Evolutionary conservation across 345 rosid species (phyloP).

Genomic region (Carallia pectinifolia): DNA sequence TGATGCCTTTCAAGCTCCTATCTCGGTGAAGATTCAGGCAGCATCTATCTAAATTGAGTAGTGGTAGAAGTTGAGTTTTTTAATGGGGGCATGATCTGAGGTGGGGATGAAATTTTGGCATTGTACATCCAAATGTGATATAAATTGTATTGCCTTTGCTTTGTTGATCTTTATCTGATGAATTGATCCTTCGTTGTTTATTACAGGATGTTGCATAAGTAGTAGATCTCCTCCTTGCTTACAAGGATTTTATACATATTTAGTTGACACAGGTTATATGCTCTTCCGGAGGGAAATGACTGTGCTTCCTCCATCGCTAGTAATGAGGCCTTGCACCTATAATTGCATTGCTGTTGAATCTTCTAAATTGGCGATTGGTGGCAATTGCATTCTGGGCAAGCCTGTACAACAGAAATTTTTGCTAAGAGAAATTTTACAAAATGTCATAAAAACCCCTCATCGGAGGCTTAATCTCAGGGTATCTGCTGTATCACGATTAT

Average conservation of each 20-base stretch:
- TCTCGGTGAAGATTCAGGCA: too few relatives aligned
- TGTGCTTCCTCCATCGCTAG: slow-evolving; percentile 38
- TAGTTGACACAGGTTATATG: background rate
- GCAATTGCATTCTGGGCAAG: slow-evolving; percentile 15
- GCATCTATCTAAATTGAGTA: too few relatives aligned
- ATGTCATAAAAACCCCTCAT: slow-evolving; percentile 9
- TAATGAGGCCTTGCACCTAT: slow-evolving; percentile 32
- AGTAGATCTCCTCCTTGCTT: slow-evolving; percentile 2
- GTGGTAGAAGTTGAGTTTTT: too few relatives aligned
- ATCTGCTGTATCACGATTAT: slow-evolving; percentile 46
- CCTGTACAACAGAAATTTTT: slow-evolving; percentile 27
- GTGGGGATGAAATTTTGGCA: too few relatives aligned
- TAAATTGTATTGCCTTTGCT: background rate
- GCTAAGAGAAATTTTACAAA: slow-evolving; percentile 23
- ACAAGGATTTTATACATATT: slow-evolving; percentile 5
- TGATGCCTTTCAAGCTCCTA: too few relatives aligned
- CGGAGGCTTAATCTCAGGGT: slow-evolving; percentile 30
- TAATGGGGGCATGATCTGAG: too few relatives aligned
- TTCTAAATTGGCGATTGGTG: slow-evolving; percentile 34
- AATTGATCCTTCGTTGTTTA: slow-evolving; percentile 9
- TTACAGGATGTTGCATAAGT: slow-evolving; percentile 10
- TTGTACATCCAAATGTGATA: background rate
- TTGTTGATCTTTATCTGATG: background rate
- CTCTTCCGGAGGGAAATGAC: slow-evolving; percentile 41
- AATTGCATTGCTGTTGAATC: slow-evolving; percentile 31